Evolutionary conservation across 352 stramenopile species (phyloP).

Genomic region (Pythium rishiriense): DNA sequence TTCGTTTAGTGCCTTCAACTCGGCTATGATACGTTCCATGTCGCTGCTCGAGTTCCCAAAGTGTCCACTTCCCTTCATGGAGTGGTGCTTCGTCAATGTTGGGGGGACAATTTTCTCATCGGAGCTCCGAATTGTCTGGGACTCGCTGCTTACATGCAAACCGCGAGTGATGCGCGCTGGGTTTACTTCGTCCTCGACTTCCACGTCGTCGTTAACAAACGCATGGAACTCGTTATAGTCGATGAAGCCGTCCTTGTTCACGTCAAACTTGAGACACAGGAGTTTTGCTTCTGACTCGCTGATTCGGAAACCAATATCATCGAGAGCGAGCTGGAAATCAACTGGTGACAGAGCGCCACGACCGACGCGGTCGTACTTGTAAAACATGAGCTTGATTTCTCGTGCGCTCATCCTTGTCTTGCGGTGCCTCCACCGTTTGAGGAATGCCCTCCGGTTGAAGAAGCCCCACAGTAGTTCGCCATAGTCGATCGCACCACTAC

Average conservation of each 20-base stretch:
- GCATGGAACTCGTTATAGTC: constrained; percentile 63
- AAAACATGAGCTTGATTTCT: constrained; percentile 45
- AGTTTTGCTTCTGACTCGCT: constrained; percentile 48
- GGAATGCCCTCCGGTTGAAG: constrained; percentile 58
- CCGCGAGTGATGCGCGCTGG: too few relatives aligned
- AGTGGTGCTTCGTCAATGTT: not conserved
- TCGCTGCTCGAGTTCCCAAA: not conserved
- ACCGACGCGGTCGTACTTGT: constrained; percentile 41
- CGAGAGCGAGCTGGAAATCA: constrained; percentile 57
- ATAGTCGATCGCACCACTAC: constrained; percentile 58
- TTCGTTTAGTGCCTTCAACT: constrained; percentile 41
- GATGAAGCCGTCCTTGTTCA: constrained; percentile 52
- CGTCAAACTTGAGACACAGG: constrained; percentile 52
- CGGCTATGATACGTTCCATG: constrained; percentile 38
- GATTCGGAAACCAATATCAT: constrained; percentile 50
- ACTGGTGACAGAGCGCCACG: constrained; percentile 37
- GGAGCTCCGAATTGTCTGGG: not conserved
- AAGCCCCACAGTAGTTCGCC: constrained; percentile 62
- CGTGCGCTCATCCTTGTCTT: constrained; percentile 30
- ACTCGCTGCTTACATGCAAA: not conserved
- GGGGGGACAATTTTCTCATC: not conserved
- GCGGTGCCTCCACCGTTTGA: constrained; percentile 52
- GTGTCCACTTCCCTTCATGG: not conserved
- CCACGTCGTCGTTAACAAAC: constrained; percentile 36
- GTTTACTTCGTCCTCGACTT: not conserved